Base-by-base conservation (phyloP, 345 rosid genomes). In the Lepidium sativum region DNA sequence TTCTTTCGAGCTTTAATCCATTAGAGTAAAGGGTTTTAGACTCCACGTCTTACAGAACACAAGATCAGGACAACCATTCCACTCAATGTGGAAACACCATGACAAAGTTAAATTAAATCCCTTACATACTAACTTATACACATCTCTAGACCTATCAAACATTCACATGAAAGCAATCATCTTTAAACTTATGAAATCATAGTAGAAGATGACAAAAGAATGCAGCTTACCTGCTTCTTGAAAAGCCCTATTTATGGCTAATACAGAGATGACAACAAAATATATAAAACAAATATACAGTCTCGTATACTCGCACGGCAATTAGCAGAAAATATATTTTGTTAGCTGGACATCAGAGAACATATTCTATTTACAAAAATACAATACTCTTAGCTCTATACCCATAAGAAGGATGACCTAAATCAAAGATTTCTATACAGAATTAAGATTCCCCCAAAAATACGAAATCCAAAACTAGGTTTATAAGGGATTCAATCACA, bases 1-100 rank as follows among this genome's bases (percentile, higher is more conserved):
- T n/a, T 70, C 75, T 54, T 54, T 31, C 35, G 0, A 70, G 39
- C 75, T 70, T 70, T 71, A 63, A 71, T 63, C 14, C 48, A 62
- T 45, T 5, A 70, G 69, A 63, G 11, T 47, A 71, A 63, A 63
- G 50, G 75, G 58, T 47, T 68, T 67, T 55, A 71, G 75, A 40
- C 64, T 71, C 54, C 0, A 3, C 27, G 14, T 38, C 23, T 62
- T 23, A 41, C 3, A n/a, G 34, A n/a, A 21, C 2, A 45, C 2
- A 9, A 37, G 29, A 8, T 7, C 13, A 32, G 12, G 10, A 8
- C 68, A 63, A 70, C 63, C 75, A 44, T 42, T 40, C 21, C 68
- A 53, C 21, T 17, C 47, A 53, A 9, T 21, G 37, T 6, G 6
- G 21, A 31, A 29, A 43, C 12, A 65, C 23, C 8, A 53, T 16